Evolutionary conservation across 352 stramenopile genomes (phyloP).

Genomic region (Elongisporangium undulatum): DNA sequence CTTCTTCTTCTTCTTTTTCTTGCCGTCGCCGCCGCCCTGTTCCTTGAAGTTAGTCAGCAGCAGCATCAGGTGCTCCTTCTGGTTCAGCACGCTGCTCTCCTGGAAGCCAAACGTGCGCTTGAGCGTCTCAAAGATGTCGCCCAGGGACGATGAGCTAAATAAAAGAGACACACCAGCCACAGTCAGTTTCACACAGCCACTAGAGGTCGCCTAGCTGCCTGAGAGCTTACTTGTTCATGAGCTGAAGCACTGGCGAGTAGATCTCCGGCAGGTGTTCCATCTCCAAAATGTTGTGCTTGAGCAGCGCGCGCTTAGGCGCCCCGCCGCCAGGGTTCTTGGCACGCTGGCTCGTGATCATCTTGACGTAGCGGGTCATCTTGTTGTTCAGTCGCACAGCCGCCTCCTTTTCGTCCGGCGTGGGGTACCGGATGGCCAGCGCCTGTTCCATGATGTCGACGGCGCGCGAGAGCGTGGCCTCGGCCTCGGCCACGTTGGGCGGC

Average conservation of each 20-base stretch:
- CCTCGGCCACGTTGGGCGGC: constrained; percentile 43
- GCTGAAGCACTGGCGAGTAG: constrained; percentile 57
- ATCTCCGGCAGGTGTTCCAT: constrained; percentile 52
- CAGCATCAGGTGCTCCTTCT: constrained; percentile 71
- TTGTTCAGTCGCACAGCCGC: constrained; percentile 58
- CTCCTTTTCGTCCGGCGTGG: constrained; percentile 60
- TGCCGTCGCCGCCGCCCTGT: constrained; percentile 39
- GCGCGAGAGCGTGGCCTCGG: constrained; percentile 54
- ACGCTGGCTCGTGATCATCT: constrained; percentile 81
- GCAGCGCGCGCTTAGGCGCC: constrained; percentile 13
- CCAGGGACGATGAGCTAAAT: constrained; percentile 22
- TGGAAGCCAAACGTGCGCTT: constrained; percentile 97
- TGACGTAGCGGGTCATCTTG: constrained; percentile 83
- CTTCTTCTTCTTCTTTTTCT: constrained; percentile 19
- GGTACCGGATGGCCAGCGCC: constrained; percentile 68
- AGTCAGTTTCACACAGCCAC: neutral
- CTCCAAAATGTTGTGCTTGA: constrained; percentile 74
- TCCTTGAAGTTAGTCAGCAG: constrained; percentile 80
- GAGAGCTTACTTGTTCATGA: constrained; percentile 46
- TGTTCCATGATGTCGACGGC: constrained; percentile 74
- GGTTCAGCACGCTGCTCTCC: constrained; percentile 72
- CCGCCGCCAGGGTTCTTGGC: constrained; percentile 34
- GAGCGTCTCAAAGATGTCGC: constrained; percentile 88
- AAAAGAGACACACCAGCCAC: neutral
- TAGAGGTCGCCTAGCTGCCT: neutral